phyloP scores from a whole-genome alignment of 805 yeast species.

The Peterozyma toletana region DNA sequence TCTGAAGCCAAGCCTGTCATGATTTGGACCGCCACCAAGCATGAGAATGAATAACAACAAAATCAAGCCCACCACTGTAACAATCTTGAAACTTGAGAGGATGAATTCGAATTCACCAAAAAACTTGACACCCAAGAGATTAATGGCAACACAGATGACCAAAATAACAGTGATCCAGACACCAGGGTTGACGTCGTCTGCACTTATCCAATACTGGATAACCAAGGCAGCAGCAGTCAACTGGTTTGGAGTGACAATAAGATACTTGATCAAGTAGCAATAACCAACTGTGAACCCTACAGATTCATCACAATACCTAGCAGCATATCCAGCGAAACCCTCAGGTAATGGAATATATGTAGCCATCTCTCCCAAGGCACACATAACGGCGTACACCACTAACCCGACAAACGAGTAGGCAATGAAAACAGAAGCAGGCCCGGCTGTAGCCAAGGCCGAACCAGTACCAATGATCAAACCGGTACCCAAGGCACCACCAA shows the following conservation, averaged over 20 bases:
- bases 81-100: conserved; percentile 57
- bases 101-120: conserved; percentile 46
- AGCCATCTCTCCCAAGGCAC: conserved; percentile 50
- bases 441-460: conserved; percentile 59
- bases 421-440: conserved; percentile 57
- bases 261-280: conserved; percentile 42
- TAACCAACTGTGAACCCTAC: conserved; percentile 54
- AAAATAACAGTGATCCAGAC: conserved; percentile 42
- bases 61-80: conserved; percentile 62
- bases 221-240: conserved; percentile 50
- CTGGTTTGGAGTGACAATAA: conserved; percentile 49
- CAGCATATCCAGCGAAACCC: conserved; percentile 49
- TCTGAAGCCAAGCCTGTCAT: conserved; percentile 46
- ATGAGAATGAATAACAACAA: conserved; percentile 55
- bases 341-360: conserved; percentile 47
- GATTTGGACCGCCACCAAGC: conserved; percentile 73
- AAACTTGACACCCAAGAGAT: conserved; percentile 39
- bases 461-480: conserved; percentile 78
- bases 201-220: conserved; percentile 43
- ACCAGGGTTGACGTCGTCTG: conserved; percentile 43
- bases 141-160: conserved; percentile 31
- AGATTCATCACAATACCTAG: conserved; percentile 44
- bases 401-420: conserved; percentile 68
- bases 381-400: conserved; percentile 58
- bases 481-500: conserved; percentile 81